Base-by-base conservation (phyloP, 176 grass and related monocot genomes). In the Triticum turgidum region DNA sequence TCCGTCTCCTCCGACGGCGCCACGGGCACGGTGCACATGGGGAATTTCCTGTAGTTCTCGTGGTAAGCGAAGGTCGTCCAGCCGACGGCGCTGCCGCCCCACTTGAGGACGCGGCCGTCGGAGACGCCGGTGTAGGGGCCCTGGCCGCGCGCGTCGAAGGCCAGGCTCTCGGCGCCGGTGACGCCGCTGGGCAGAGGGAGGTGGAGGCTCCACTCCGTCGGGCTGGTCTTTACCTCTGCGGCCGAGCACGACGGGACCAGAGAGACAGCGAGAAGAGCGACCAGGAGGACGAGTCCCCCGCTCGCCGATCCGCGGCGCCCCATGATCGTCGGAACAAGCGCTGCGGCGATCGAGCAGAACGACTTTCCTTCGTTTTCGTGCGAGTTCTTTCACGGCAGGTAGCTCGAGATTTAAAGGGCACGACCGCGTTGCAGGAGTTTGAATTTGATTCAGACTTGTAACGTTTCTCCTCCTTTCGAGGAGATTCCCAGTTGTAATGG, bases 101-200 rank as follows among this genome's bases (percentile, higher is more conserved):
- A 98, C 44, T 78, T 87, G 62, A 95, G 85, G 66, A 98, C 69
- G 58, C 89, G 73, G 15, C 95, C 93, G 61, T 89, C 88, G 1
- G 95, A 98, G 77, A 93, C 89, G 21, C 95, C 93, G n/a, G 93
- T 86, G 83, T 98, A 98, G 3, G 93, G 93, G 0, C 95, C 93
- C 15, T 76, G 13, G 45, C 73, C 73, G 7, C 25, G 44, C 44
- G 22, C 7, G 44, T 52, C 73, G 25, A 76, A 76, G 44, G 44
- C 73, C 3, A 76, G 73, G n/a, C 25, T 76, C 73, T 76, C 73
- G 44, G 44, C 73, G 24, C 73, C 44, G 44, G 42, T 76, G 22
- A 52, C 44, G 6, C 73, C 25, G 44, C 0, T 29, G 1, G 73
- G 73, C 8, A 76, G 73, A 3, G 9, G 7, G 13, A 76, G 44